Conservation (phyloP, 495 filamentous ascomycete species). For the Aeminium ludgeri region DNA sequence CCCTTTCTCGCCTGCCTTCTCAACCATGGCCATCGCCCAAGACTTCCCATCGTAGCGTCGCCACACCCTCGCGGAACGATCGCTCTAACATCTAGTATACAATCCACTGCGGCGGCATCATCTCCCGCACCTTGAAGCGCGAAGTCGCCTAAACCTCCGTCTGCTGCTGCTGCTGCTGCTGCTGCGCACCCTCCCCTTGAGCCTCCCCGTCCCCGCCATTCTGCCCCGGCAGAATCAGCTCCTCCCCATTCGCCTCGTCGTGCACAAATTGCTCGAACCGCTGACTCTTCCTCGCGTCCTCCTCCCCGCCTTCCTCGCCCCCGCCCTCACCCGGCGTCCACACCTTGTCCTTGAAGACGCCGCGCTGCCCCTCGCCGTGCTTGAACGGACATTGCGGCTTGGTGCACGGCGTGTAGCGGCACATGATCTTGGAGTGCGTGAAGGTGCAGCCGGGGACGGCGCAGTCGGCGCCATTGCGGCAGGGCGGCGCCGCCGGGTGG, state of each 20-base stretch:
- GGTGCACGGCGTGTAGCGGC: conserved; percentile 82
- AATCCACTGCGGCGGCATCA: too few relatives aligned
- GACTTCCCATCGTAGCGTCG: too few relatives aligned
- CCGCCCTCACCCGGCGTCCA: conserved; percentile 53
- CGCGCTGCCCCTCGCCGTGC: conserved; percentile 76
- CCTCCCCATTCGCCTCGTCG: conserved; percentile 5
- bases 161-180: too few relatives aligned
- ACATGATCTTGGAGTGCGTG: conserved; percentile 62
- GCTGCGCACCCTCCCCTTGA: too few relatives aligned
- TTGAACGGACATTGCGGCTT: conserved; percentile 75
- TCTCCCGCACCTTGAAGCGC: too few relatives aligned
- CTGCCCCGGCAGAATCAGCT: conserved; percentile 13
- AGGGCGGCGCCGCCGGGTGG: conserved; percentile 65
- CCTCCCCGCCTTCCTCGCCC: not conserved
- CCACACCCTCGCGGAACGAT: too few relatives aligned
- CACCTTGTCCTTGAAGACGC: conserved; percentile 70
- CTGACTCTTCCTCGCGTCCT: not conserved
- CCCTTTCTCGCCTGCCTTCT: too few relatives aligned
- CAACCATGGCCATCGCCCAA: too few relatives aligned
- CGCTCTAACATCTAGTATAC: too few relatives aligned
- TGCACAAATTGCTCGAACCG: conserved; percentile 5
- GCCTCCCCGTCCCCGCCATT: too few relatives aligned
- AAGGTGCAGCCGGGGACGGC: conserved; percentile 72
- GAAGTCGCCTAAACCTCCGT: too few relatives aligned
- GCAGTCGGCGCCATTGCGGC: conserved; percentile 88